phyloP scores from a whole-genome alignment of 805 yeast species.

The Wickerhamomyces tratensis region DNA sequence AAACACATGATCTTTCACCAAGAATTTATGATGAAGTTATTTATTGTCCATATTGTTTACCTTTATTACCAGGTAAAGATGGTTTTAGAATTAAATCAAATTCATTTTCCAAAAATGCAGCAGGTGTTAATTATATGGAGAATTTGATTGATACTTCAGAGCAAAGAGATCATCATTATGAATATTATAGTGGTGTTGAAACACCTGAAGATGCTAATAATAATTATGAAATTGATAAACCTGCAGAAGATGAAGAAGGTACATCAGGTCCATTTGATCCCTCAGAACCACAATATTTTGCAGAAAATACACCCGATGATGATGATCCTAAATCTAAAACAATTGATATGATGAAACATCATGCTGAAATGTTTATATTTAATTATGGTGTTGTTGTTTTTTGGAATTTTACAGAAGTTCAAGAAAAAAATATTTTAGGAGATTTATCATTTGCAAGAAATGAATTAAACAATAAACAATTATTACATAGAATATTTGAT shows the following conservation, averaged over 20 bases:
- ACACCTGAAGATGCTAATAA: constrained; percentile 47
- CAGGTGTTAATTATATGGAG: constrained; percentile 50
- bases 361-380: constrained; percentile 84
- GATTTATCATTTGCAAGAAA: constrained; percentile 55
- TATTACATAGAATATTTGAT: constrained; percentile 64
- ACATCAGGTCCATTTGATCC: constrained; percentile 67
- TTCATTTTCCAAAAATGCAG: constrained; percentile 26
- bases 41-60: constrained; percentile 82
- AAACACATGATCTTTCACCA: constrained; percentile 76
- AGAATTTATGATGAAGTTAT: constrained; percentile 88
- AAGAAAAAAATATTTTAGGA: constrained; percentile 89
- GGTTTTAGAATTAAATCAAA: constrained; percentile 72
- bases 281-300: constrained; percentile 85
- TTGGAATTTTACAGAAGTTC: constrained; percentile 91
- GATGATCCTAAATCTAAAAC: constrained; percentile 7
- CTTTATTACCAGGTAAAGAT: constrained; percentile 74
- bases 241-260: constrained; percentile 15
- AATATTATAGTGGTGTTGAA: constrained; percentile 72
- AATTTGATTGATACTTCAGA: constrained; percentile 71
- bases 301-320: constrained; percentile 26
- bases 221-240: constrained; percentile 26
- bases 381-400: constrained; percentile 95
- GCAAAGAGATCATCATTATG: constrained; percentile 85
- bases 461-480: constrained; percentile 33
- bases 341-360: constrained; percentile 24